Evolutionary conservation across 1,139 yeast genomes (phyloP).

Genomic region (Suhomyces terraborum): DNA sequence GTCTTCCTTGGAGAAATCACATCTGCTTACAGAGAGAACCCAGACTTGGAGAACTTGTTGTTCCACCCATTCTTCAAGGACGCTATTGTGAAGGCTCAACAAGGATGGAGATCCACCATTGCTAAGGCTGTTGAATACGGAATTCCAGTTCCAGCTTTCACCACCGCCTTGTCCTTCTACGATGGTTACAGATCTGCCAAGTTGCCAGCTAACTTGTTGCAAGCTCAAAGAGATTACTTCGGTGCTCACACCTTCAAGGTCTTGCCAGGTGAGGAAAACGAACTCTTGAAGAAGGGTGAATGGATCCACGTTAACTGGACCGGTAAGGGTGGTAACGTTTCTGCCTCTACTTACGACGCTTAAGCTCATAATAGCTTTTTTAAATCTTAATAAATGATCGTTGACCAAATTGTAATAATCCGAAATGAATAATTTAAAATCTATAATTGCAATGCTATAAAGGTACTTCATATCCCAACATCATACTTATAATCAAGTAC

Average conservation of each 20-base stretch:
- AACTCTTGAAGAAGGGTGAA: constrained; percentile 71
- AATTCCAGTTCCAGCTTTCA: constrained; percentile 96
- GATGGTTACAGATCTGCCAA: constrained; percentile 97
- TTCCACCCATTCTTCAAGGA: constrained; percentile 93
- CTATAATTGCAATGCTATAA: constrained; percentile 14
- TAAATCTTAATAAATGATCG: not conserved
- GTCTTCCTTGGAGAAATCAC: constrained; percentile 98
- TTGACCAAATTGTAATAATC: constrained; percentile 1
- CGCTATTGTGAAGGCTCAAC: constrained; percentile 91
- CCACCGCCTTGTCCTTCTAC: constrained; percentile 96
- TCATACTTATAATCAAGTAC: constrained; percentile 51
- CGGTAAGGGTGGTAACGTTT: constrained; percentile 96
- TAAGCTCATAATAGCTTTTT: constrained; percentile 34
- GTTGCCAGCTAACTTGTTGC: constrained; percentile 96
- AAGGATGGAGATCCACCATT: constrained; percentile 91
- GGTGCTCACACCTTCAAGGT: constrained; percentile 99
- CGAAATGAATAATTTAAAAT: constrained; percentile 1
- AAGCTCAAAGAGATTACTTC: constrained; percentile 99
- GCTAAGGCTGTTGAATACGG: constrained; percentile 80
- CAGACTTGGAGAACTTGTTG: constrained; percentile 90
- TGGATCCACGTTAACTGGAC: constrained; percentile 99
- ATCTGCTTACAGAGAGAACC: constrained; percentile 90
- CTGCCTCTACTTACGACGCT: constrained; percentile 94
- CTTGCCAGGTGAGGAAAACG: constrained; percentile 81
- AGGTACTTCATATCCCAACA: constrained; percentile 47